Evolutionary conservation across 192 early-diverging fungal species (phyloP).

Genomic region (Backusella parvicylindrica): DNA sequence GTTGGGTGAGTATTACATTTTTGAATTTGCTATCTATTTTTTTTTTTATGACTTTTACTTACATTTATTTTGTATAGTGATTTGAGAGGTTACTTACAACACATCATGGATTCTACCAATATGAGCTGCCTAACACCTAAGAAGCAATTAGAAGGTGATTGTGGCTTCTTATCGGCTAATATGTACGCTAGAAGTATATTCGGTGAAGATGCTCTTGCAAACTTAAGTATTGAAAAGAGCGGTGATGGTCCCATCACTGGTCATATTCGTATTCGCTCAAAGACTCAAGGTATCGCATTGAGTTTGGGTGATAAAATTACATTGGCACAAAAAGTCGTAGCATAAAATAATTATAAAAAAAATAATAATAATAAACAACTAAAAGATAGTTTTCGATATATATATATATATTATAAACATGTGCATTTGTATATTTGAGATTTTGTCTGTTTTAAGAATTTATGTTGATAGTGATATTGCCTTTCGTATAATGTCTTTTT

Average conservation of each 20-base stretch:
- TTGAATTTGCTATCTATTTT: background rate
- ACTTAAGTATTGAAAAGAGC: slow-evolving; percentile 88
- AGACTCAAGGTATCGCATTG: slow-evolving; percentile 98
- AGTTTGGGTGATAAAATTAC: slow-evolving; percentile 62
- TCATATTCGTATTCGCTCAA: slow-evolving; percentile 95
- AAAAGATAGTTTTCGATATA: background rate
- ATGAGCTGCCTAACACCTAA: slow-evolving; percentile 98
- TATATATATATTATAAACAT: background rate
- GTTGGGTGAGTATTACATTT: slow-evolving; percentile 57
- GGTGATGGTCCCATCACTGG: slow-evolving; percentile 79
- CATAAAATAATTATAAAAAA: slow-evolving; percentile 12
- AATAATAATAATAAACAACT: slow-evolving; percentile 8
- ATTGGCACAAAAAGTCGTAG: slow-evolving; percentile 15
- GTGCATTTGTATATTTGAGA: no score
- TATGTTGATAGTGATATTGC: no score
- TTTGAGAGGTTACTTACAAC: slow-evolving; percentile 81
- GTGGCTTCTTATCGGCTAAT: slow-evolving; percentile 97
- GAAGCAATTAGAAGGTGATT: slow-evolving; percentile 87
- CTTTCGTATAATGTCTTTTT: no score
- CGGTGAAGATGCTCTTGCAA: slow-evolving; percentile 98
- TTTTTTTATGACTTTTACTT: background rate
- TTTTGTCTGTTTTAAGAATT: no score
- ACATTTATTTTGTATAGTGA: slow-evolving; percentile 50
- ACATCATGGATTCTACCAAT: slow-evolving; percentile 95
- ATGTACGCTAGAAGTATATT: slow-evolving; percentile 95